Evolutionary conservation across 2,329 filamentous ascomycete species (phyloP).

Genomic region (Chrysoporthe puriensis): DNA sequence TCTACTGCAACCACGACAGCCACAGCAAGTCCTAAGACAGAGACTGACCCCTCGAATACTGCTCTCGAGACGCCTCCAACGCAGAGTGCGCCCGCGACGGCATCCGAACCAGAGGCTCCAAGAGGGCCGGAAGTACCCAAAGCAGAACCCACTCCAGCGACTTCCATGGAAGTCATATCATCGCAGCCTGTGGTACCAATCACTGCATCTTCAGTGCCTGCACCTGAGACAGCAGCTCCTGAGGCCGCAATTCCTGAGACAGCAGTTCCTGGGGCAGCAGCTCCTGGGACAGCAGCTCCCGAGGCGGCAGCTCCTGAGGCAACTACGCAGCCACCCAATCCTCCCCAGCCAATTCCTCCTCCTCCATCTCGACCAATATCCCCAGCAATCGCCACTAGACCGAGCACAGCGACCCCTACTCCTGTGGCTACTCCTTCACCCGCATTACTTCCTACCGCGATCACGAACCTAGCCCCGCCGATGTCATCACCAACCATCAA

Average conservation of each 20-base stretch:
- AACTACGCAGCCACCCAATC: slow-evolving; percentile 31
- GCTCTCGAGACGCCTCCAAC: slow-evolving; percentile 25
- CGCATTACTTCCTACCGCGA: slow-evolving; percentile 12
- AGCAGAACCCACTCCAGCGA: slow-evolving; percentile 17
- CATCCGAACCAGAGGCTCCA: slow-evolving; percentile 8
- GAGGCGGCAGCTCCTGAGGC: background rate
- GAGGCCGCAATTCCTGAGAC: too few relatives aligned
- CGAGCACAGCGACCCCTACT: background rate
- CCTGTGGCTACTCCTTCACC: slow-evolving; percentile 6
- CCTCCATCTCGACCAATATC: slow-evolving; percentile 14
- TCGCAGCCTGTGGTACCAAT: background rate
- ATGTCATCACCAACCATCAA: slow-evolving; percentile 20
- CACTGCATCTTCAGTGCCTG: slow-evolving; percentile 21
- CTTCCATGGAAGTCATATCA: slow-evolving; percentile 6
- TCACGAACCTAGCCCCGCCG: slow-evolving; percentile 6
- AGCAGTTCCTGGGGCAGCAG: too few relatives aligned
- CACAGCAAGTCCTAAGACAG: slow-evolving; percentile 26
- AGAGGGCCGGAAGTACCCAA: slow-evolving; percentile 27
- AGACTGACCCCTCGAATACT: slow-evolving; percentile 27
- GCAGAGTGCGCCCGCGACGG: slow-evolving; percentile 13
- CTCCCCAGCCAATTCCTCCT: slow-evolving; percentile 29
- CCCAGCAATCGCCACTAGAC: slow-evolving; percentile 9
- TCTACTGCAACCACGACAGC: slow-evolving; percentile 18
- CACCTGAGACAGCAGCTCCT: slow-evolving; percentile 13
- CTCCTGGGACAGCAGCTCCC: too few relatives aligned